phyloP scores from a whole-genome alignment of 2,329 filamentous ascomycete genomes.

The Fusarium albidum region DNA sequence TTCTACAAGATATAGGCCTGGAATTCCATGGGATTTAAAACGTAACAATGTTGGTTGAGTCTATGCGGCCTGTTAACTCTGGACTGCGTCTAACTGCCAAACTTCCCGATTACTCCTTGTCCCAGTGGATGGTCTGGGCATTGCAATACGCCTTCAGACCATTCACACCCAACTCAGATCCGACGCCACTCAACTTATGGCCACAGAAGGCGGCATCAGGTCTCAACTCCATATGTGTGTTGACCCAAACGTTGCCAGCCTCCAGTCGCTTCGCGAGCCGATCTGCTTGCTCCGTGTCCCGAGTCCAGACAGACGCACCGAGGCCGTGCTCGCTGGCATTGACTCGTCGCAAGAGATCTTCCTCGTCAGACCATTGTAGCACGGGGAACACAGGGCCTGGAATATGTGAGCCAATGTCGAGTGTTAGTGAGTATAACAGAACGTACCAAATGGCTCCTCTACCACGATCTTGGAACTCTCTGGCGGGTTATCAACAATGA shows the following conservation, averaged over 20 bases:
- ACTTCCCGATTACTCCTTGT: not conserved
- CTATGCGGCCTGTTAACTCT: too few species aligned
- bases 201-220: slow-evolving; percentile 24
- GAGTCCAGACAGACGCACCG: slow-evolving; percentile 64
- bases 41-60: too few species aligned
- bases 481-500: slow-evolving; percentile 32
- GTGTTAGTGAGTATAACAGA: accelerated
- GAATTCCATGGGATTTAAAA: too few species aligned
- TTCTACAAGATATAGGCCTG: too few species aligned
- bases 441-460: slow-evolving; percentile 56
- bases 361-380: slow-evolving; percentile 65
- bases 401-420: not conserved
- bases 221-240: slow-evolving; percentile 39
- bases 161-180: slow-evolving; percentile 18
- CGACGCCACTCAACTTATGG: slow-evolving; percentile 28
- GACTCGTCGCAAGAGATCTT: slow-evolving; percentile 62
- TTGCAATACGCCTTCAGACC: slow-evolving; percentile 22
- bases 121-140: slow-evolving; percentile 7
- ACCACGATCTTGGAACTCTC: slow-evolving; percentile 61
- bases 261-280: slow-evolving; percentile 61
- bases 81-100: too few species aligned
- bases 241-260: slow-evolving; percentile 66
- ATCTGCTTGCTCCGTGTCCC: slow-evolving; percentile 57
- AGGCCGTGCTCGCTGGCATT: slow-evolving; percentile 61
- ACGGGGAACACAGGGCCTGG: slow-evolving; percentile 62